Evolutionary conservation across 2,329 filamentous ascomycete species (phyloP).

Genomic region (Trichophaea hybrida): DNA sequence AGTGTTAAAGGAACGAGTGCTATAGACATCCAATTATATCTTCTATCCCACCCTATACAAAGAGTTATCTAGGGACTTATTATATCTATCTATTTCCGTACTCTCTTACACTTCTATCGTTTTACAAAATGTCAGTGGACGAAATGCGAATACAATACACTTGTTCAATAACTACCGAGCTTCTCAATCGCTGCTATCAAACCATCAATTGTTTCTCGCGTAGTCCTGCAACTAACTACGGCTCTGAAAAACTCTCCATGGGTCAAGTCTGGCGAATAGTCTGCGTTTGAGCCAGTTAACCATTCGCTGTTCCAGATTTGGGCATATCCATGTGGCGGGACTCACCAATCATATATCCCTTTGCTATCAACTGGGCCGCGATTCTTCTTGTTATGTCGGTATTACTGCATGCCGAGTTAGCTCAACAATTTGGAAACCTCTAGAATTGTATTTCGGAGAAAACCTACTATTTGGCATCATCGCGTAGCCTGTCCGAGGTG

Average conservation of each 20-base stretch:
- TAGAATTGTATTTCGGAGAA: background rate
- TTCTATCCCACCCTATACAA: no score
- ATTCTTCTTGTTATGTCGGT: conserved; percentile 43
- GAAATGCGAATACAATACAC: background rate
- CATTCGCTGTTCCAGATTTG: no score
- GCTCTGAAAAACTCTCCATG: conserved; percentile 53
- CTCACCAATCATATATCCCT: conserved; percentile 57
- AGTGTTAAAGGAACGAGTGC: no score
- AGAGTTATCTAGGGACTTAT: no score
- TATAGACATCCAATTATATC: no score
- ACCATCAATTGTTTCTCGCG: conserved; percentile 46
- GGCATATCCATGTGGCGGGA: conserved; percentile 30
- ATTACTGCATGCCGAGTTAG: conserved; percentile 31
- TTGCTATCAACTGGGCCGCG: conserved; percentile 39
- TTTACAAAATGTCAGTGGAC: no score
- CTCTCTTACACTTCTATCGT: no score
- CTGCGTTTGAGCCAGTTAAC: conserved; percentile 1
- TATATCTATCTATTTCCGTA: no score
- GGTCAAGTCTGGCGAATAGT: conserved; percentile 38
- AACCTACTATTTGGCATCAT: conserved; percentile 28
- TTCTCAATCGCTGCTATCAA: conserved; percentile 46
- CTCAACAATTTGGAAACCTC: background rate
- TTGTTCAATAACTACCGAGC: conserved; percentile 9
- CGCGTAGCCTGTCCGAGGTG: conserved; percentile 7
- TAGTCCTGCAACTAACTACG: conserved; percentile 51